These are phyloP conservation scores for Collybiopsis confluens DNA, from an alignment of 768 basidiomycete species.

Conservation along the genomic window DNA sequence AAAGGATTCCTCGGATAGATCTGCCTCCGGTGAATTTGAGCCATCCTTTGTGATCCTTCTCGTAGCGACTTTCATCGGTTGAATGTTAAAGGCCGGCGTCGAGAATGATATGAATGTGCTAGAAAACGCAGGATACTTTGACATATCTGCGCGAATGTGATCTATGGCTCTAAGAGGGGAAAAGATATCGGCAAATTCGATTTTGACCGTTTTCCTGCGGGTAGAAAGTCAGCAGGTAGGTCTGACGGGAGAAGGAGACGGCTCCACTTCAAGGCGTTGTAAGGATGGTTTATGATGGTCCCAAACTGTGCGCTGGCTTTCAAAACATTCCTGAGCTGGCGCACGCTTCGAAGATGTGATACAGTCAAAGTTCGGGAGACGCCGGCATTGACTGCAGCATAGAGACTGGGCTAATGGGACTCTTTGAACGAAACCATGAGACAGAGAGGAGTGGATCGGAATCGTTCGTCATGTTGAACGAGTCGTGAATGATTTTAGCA, in stretches of 20 bases:
- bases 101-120: background rate
- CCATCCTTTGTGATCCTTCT: too few species aligned
- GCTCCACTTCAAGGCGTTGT: background rate
- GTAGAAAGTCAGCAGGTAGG: background rate
- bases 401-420: background rate
- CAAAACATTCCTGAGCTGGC: background rate
- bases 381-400: background rate
- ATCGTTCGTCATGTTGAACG: background rate
- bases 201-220: conserved; percentile 2
- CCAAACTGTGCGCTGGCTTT: background rate
- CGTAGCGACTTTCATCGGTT: background rate
- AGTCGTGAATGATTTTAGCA: background rate
- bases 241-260: background rate
- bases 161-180: background rate
- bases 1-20: too few species aligned
- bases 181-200: conserved; percentile 1
- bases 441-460: background rate
- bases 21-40: too few species aligned
- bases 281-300: background rate
- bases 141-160: background rate
- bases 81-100: background rate
- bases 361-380: conserved; percentile 1
- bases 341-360: background rate
- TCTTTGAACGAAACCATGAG: background rate
- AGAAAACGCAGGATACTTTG: background rate